Base-by-base conservation (phyloP, 805 yeast genomes). In the Spathaspora passalidarum region DNA sequence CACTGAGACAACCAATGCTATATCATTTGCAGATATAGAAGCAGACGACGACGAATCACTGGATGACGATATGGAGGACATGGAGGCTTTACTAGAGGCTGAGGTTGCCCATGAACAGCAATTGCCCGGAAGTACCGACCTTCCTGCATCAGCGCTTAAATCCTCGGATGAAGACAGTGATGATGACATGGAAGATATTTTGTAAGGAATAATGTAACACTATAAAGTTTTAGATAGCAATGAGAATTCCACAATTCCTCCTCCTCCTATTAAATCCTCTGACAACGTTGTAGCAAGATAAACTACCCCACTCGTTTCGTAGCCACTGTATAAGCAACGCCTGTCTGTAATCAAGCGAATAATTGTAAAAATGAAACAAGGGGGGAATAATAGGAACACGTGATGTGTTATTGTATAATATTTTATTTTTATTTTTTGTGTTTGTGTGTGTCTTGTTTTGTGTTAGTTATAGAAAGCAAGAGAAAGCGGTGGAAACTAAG, bases 161-260 rank as follows among this genome's bases (percentile, higher is more conserved):
- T 35, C 44, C 35, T 40, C 44, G 19, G 39, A 36, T 8, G 39
- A 36, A 8, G 43, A 40, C 32, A 26, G 34, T 18, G 39, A 36
- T 29, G 42, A 40, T 34, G 47, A 45, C 19, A 45, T 45, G 47
- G 47, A 45, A 40, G 39, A 36, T 20, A 21, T 36, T 20, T 10
- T 36, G 16, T 20, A 36, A 17, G 23, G 14, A 29, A 8, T 35
- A 19, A 9, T 26, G 32, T 26, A 26, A 10, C 9, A 25, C 9
- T 22, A 9, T 7, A 22, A 22, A 22, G 9, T 22, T 7, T 9
- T 22, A 22, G 25, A 9, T 6, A 22, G 9, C 6, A 22, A 9
- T 7, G 25, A 9, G 25, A 22, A 22, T 7, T 22, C 6, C 6
- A 22, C 9, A n/a, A n/a, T n/a, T n/a, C n/a, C n/a, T n/a, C n/a